Evolutionary conservation across 106 monocot species (phyloP), one percentile per base, ranked within the genome.

Genomic region (Narthecium ossifragum): DNA sequence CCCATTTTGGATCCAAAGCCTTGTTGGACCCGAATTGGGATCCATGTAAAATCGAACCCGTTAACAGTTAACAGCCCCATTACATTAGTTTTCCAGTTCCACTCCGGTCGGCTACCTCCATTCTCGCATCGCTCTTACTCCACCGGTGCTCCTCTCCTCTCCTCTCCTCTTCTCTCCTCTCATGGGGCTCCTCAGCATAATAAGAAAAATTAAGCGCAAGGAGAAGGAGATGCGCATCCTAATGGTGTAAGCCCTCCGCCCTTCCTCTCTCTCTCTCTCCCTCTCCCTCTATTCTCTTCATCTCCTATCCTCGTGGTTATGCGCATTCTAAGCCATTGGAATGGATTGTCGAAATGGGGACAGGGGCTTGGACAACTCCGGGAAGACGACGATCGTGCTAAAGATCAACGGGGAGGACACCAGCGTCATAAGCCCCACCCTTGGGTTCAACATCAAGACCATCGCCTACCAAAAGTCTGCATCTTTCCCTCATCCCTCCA

Each of bases 151-250:
- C 36, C 36, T 36, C 36, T 6, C 7, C 5, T 36, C 36, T n/a
- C n/a, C 36, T 21, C 49, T 20, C 20, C 24, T n/a, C 0, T 1
- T 31, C 51, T 28, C 36, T 36, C 20, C n/a, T 29, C 7, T 11
- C 33, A 94, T 96, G 94, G 94, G 94, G 1, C 86, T 96, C 27
- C 86, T 96, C 14, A 96, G 90, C 73, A 96, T 96, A 23, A 96
- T 96, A 34, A 59, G 86, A 37, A 96, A 96, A 60, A 96, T 96
- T 70, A 96, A 96, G 59, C 80, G 73, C 66, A 90, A 86, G 41
- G 94, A 96, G 83, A 96, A 96, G 81, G 94, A 96, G 69, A 96
- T 96, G 94, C 83, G 94, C 21, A 80, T 74, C 55, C 75, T 80
- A 28, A 85, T 85, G 79, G 85, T 85, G 85, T 85, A 76, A 4